Evolutionary conservation across 1,284 basidiomycete species (phyloP).

Genomic region (Ustilago trichophora): DNA sequence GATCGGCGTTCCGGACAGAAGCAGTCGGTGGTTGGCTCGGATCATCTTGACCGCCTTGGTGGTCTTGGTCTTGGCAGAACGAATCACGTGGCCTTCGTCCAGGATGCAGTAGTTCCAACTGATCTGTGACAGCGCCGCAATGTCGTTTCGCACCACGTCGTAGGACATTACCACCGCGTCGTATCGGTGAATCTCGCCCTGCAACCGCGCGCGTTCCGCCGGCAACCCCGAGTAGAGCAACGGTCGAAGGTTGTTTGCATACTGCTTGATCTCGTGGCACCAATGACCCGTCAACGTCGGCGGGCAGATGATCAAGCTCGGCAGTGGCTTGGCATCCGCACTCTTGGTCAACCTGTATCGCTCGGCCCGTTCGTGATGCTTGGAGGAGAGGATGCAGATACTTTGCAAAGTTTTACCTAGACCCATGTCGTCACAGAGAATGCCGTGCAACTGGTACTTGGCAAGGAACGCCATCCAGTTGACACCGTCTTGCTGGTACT

Average conservation of each 20-base stretch:
- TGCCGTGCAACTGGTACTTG: slow-evolving; percentile 84
- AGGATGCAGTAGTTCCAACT: slow-evolving; percentile 96
- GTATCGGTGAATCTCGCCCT: slow-evolving; percentile 48
- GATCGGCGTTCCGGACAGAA: slow-evolving; percentile 96
- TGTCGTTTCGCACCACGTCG: slow-evolving; percentile 96
- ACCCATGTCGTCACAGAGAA: slow-evolving; percentile 99
- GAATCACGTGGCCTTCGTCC: slow-evolving; percentile 98
- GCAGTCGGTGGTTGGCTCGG: slow-evolving; percentile 87
- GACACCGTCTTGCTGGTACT: slow-evolving; percentile 97
- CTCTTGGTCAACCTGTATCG: slow-evolving; percentile 76
- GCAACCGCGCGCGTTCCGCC: slow-evolving; percentile 77
- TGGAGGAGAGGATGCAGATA: slow-evolving; percentile 94
- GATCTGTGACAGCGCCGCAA: slow-evolving; percentile 77
- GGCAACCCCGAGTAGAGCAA: slow-evolving; percentile 90
- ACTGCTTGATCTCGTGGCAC: slow-evolving; percentile 97
- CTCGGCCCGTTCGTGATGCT: slow-evolving; percentile 85
- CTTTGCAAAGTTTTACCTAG: slow-evolving; percentile 98
- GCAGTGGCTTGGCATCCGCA: slow-evolving; percentile 83
- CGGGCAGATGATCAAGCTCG: slow-evolving; percentile 94
- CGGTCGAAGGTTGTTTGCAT: slow-evolving; percentile 83
- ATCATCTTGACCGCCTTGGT: slow-evolving; percentile 95
- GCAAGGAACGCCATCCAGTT: slow-evolving; percentile 99
- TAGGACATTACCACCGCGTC: slow-evolving; percentile 97
- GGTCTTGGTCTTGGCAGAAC: slow-evolving; percentile 97
- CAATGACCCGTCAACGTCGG: slow-evolving; percentile 96